These are phyloP conservation scores for Colletotrichum sp. DNA, from an alignment of 2,329 filamentous ascomycete genomes.

Conservation along the genomic window DNA sequence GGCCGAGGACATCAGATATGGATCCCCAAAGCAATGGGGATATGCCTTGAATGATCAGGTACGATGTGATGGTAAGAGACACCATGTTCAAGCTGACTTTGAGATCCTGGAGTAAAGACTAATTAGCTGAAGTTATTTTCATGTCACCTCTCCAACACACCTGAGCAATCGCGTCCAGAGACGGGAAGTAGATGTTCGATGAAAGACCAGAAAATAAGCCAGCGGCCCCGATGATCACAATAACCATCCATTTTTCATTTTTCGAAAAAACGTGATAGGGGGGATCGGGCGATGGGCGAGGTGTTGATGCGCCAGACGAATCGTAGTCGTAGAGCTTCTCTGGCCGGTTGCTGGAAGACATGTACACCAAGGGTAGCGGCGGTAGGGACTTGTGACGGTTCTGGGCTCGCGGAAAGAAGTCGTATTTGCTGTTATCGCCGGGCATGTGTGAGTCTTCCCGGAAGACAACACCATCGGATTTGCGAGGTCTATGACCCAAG, in stretches of 20 bases:
- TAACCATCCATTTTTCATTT: constrained; percentile 48
- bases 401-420: background rate
- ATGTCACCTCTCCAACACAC: constrained; percentile 15
- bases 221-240: constrained; percentile 53
- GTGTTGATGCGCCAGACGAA: background rate
- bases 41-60: constrained; percentile 56
- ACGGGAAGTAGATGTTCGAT: constrained; percentile 56
- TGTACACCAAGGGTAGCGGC: background rate
- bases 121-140: background rate
- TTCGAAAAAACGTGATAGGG: constrained; percentile 39
- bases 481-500: background rate
- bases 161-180: constrained; percentile 41
- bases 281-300: background rate
- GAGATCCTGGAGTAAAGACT: constrained; percentile 28
- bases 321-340: background rate
- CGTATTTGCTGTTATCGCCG: background rate
- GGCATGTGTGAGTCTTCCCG: background rate
- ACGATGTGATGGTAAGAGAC: constrained; percentile 48
- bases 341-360: background rate
- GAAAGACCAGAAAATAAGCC: constrained; percentile 58
- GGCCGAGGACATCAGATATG: constrained; percentile 50
- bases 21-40: constrained; percentile 54
- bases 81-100: constrained; percentile 33
- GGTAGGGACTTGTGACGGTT: background rate
- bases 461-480: background rate